Conservation (phyloP, 2,329 filamentous ascomycete genomes). For the Verticillium nonalfalfae region DNA sequence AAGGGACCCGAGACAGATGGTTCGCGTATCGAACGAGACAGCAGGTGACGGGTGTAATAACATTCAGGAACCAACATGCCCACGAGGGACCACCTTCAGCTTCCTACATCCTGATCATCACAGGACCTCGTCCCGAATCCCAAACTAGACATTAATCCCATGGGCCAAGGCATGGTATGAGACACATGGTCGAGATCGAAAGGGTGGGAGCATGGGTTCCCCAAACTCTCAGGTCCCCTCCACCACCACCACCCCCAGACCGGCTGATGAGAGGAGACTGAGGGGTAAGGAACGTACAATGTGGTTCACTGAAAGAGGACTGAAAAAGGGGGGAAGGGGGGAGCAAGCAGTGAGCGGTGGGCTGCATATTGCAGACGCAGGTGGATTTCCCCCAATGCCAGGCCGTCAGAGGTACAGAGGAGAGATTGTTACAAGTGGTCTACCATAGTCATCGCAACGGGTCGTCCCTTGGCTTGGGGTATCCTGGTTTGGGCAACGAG, state of each 20-base stretch:
- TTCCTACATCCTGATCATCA: background rate
- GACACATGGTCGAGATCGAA: slow-evolving; percentile 6
- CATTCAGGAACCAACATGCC: background rate
- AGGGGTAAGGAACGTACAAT: too few species aligned
- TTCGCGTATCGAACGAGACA: background rate
- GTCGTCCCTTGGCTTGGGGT: background rate
- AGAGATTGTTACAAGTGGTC: too few species aligned
- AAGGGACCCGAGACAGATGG: background rate
- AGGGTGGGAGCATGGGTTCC: slow-evolving; percentile 9
- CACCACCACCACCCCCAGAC: background rate
- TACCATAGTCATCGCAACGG: background rate
- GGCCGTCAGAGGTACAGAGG: background rate
- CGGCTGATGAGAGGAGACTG: background rate
- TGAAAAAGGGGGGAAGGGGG: background rate
- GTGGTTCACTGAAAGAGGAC: too few species aligned
- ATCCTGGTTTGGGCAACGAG: background rate
- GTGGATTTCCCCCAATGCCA: background rate
- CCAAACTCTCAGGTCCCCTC: background rate
- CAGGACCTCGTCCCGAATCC: background rate
- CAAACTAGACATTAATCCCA: background rate
- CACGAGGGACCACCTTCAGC: background rate
- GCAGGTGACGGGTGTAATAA: background rate
- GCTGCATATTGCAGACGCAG: background rate
- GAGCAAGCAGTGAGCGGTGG: background rate
- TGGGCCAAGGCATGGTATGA: background rate